Base-by-base conservation (phyloP, 129 eudicot genomes). In the Chrysanthemum makinoi region DNA sequence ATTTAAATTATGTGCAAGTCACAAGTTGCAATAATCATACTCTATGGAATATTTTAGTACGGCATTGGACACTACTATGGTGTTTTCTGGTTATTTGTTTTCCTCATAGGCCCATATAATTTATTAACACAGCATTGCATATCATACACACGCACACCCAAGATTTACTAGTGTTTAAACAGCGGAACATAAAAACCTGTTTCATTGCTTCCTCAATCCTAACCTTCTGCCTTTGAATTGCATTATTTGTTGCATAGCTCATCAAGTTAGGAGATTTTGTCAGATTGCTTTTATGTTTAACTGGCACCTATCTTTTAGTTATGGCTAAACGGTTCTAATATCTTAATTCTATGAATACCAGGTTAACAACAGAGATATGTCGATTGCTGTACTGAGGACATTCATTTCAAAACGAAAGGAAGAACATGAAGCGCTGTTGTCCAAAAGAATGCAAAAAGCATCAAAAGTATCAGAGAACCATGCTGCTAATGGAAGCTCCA, bases 361-460 rank as follows among this genome's bases (percentile, higher is more conserved):
- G 99, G 99, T 95, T 71, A 90, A 95, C 72, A 95, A 95, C 82
- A 82, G 99, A 79, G 97, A 95, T 68, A 79, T 95, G 83, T 95
- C 97, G 19, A 83, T 95, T 81, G 99, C 95, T 77, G 99, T 94
- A 66, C 69, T 90, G 83, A 84, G 97, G 85, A 68, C 88, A 49
- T 95, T 88, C 71, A 81, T 95, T 65, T 79, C 89, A 10, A 88
- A 86, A 75, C 89, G 87, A 10, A 84, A 84, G 69, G 77, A 90
- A 81, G 99, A 95, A 75, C 95, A 86, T 52, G 89, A 84, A 79
- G 84, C 87, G 30, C 28, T 66, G 26, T 20, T 76, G 50, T 77
- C 87, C n/a, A 84, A 70, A 85, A 83, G 79, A 75, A 64, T 0
- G 47, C 88, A 79, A 77, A 89, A 81, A 80, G 10, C 74, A 10